Evolutionary conservation across 805 yeast genomes (phyloP), one percentile per base, ranked within the genome.

Genomic region (Candida caryicola): DNA sequence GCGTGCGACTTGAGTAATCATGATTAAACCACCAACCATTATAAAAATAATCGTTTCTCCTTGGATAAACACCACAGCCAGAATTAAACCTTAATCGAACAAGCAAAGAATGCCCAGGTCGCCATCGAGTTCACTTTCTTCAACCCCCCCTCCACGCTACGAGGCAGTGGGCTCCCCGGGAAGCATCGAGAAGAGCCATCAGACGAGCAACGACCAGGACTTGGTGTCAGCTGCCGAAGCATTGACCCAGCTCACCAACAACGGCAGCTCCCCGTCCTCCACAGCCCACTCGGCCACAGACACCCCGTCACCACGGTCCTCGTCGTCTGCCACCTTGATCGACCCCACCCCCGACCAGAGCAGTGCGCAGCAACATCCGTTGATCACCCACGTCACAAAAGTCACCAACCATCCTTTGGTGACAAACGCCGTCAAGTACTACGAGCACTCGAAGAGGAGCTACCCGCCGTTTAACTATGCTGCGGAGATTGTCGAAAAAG

Each of bases 401-500:
- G 72, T 68, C 4, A 51, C 65, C 17, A 57, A 54, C 32, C 69
- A 64, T 45, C 74, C 73, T 5, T 49, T 69, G 27, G 77, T 69
- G 31, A 72, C 67, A 31, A 71, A 69, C 54, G 77, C 76, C 16
- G 76, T 71, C 43, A 71, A 65, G 39, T 65, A 73, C 52, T 66
- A 72, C 54, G 73, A 71, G 44, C 60, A 64, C 37, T 64, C 69
- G 46, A 73, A 69, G 57, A 56, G 66, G 46, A 74, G 54, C 50
- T 74, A 54, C 50, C 69, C 73, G 27, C 65, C 77, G 29, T 73
- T 77, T 52, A 71, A 73, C 51, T 79, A 77, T 55, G 82, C 81
- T 15, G 84, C 82, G 1, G 83, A 73, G 25, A 70, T 77, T 43
- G 76, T 78, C 27, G 81, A 75, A 52, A 67, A 70, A 43, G 79